phyloP scores from a whole-genome alignment of 768 basidiomycete species.

The Trametes maxima region DNA sequence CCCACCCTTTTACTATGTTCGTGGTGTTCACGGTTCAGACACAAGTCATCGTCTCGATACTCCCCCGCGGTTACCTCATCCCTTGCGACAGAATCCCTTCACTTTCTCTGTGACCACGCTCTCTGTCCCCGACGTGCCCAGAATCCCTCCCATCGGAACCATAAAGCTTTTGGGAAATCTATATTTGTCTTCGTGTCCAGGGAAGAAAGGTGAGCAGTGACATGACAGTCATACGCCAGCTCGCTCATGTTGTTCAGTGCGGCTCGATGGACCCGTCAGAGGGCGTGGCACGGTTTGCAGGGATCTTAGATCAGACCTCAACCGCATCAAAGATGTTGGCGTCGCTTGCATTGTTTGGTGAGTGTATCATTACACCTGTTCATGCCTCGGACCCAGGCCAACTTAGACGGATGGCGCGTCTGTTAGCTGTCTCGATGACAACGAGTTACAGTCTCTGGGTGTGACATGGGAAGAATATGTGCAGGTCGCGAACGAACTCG shows the following conservation, averaged over 20 bases:
- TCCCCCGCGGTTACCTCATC: background rate
- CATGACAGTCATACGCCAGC: no score
- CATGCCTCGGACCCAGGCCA: background rate
- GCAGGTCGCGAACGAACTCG: slow-evolving; percentile 56
- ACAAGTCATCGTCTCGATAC: background rate
- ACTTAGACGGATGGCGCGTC: background rate
- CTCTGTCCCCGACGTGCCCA: slow-evolving; percentile 3
- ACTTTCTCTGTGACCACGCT: background rate
- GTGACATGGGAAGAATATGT: slow-evolving; percentile 82
- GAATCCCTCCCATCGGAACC: background rate
- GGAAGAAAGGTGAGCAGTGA: slow-evolving; percentile 74
- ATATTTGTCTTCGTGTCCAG: slow-evolving; percentile 88
- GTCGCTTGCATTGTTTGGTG: slow-evolving; percentile 86
- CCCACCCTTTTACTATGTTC: accelerated
- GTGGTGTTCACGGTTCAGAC: background rate
- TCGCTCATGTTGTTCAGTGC: slow-evolving; percentile 45
- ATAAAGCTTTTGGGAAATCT: slow-evolving; percentile 75
- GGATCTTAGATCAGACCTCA: slow-evolving; percentile 76
- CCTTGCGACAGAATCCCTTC: background rate
- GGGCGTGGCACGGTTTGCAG: slow-evolving; percentile 84
- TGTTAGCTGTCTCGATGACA: slow-evolving; percentile 79
- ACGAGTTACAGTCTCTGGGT: slow-evolving; percentile 85
- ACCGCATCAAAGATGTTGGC: slow-evolving; percentile 70
- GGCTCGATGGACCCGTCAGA: slow-evolving; percentile 71
- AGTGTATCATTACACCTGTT: slow-evolving; percentile 31